Evolutionary conservation across 176 grass and related monocot genomes (phyloP), one percentile per base, ranked within the genome.

Genomic region (Carex cristatella): DNA sequence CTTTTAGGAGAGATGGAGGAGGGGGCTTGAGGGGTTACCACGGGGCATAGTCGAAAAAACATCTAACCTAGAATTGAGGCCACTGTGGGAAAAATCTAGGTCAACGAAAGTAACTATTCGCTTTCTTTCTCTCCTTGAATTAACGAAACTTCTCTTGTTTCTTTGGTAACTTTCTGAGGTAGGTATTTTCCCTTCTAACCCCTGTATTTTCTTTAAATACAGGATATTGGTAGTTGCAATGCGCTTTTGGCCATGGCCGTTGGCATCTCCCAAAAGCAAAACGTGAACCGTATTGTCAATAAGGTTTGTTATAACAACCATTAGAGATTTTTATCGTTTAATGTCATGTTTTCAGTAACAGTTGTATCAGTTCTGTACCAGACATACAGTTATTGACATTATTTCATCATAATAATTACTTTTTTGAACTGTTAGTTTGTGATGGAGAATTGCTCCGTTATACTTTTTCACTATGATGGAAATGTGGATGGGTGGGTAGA

Each of bases 391-490:
- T 69, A 62, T 65, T 38, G 51, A 53, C 85, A 57, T 81, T 85
- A 44, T 5, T 11, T 54, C 9, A 28, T 90, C 77, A 33, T 19
- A 80, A 75, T 2, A 82, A 27, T 49, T n/a, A 54, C 83, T 86
- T 42, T 16, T 70, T 83, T 37, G 23, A 23, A 11, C 2, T 32
- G 28, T 78, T 89, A 95, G 95, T 98, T 98, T 84, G 56, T 95
- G n/a, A 88, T 82, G 13, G 93, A 92, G 69, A 95, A 93, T 86
- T 91, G 83, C 78, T 91, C 96, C 5, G 92, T 91, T 83, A 90
- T 98, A 87, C 89, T 98, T 19, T 98, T 98, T 87, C 96, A 98
- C 86, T 98, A 98, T 35, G 96, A 98, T 78, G 96, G 96, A 19
- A 94, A 95, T 82, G 91, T 93, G n/a, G 93, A 95, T 81, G 93